Evolutionary conservation across 2,329 filamentous ascomycete species (phyloP), one percentile per base, ranked within the genome.

Genomic region (Aureobasidium sp.): DNA sequence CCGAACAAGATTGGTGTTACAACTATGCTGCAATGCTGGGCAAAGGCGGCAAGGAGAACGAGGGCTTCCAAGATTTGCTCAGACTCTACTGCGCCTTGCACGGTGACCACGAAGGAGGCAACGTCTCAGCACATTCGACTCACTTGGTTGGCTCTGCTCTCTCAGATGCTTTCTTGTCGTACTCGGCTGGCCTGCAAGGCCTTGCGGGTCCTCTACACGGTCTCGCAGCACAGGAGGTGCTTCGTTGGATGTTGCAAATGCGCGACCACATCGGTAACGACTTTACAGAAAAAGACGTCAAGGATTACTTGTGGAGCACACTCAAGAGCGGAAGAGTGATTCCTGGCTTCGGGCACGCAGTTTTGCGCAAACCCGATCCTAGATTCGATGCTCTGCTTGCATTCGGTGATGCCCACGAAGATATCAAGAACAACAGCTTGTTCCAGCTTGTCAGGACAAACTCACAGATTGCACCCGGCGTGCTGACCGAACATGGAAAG

Each of bases 21-120:
- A 99, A 99, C 83, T 99, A 97, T 72, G 94, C 94, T 50, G 90
- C 92, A 67, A 92, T 97, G 86, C 84, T 97, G 60, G 93, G 93
- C 72, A 96, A 95, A 80, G 85, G 87, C 56, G 91, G 92, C 68
- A 85, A 88, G 76, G 82, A 96, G 77, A 88, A 97, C 69, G 90
- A 92, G 78, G 89, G 90, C 74, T 96, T 99, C 83, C 93, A 97
- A 74, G 94, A 99, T 71, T 83, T 99, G 24, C 84, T 99, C 66
- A 86, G 94, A 69, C 81, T 99, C 36, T 99, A 99, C 78, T 86
- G 99, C 27, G 93, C 94, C 55, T 87, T 99, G 5, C 94, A 99
- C 77, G 94, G 94, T 66, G 94, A 99, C 77, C 94, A 99, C 78
- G 94, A 99, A 78, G 94, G 94, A 65, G 94, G 94, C 63, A 99